These are phyloP conservation scores for Sequoiadendron giganteum DNA, from an alignment of 75 land plant genomes.

Conservation along the genomic window DNA sequence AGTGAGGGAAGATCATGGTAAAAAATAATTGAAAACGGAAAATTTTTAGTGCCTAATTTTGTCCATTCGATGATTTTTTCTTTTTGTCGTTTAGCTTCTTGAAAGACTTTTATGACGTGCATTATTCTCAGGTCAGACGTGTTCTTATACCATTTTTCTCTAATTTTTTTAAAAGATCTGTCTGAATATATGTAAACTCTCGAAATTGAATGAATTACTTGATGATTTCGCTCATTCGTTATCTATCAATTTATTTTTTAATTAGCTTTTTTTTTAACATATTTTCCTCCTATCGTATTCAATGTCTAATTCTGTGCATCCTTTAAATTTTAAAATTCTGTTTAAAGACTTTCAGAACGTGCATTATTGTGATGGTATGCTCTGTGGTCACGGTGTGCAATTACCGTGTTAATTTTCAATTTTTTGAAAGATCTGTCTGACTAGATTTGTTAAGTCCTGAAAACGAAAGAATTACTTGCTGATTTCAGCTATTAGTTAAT, in stretches of 20 bases:
- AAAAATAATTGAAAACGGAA: background rate
- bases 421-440: background rate
- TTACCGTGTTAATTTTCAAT: background rate
- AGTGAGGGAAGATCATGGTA: constrained; percentile 17
- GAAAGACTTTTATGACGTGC: background rate
- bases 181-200: background rate
- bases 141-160: too few relatives aligned
- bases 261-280: background rate
- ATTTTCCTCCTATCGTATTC: background rate
- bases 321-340: too few relatives aligned
- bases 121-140: too few relatives aligned
- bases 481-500: background rate
- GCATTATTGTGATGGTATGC: background rate
- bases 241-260: background rate
- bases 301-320: background rate
- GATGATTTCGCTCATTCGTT: background rate
- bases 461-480: background rate
- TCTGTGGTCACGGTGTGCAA: too few relatives aligned
- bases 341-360: background rate
- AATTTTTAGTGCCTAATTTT: background rate
- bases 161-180: background rate
- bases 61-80: background rate
- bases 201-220: background rate
- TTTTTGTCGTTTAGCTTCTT: background rate
- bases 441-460: background rate